phyloP scores from a whole-genome alignment of 805 yeast genomes.

The Barnettozyma wickerhamii region DNA sequence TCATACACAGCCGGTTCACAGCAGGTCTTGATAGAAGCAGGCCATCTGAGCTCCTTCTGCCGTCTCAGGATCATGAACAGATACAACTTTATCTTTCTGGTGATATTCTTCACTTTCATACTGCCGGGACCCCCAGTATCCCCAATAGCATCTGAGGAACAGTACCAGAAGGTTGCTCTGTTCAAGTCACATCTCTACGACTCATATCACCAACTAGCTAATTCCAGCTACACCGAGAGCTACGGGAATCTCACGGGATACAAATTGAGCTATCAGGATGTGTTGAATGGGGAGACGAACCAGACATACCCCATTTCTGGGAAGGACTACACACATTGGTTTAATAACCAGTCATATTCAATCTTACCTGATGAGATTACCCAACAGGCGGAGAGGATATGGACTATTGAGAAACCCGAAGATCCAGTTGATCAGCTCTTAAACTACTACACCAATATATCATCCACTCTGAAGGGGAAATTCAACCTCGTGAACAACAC shows the following conservation, averaged over 20 bases:
- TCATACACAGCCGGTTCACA: too few relatives aligned
- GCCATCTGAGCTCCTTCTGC: too few relatives aligned
- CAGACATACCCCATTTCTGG: constrained; percentile 56
- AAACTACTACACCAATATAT: constrained; percentile 40
- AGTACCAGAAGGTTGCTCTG: constrained; percentile 34
- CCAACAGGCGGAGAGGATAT: constrained; percentile 42
- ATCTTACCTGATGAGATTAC: constrained; percentile 59
- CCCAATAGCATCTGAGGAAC: constrained; percentile 26
- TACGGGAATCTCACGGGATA: constrained; percentile 76
- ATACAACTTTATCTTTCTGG: constrained; percentile 21
- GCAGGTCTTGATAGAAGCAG: too few relatives aligned
- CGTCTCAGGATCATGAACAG: constrained; percentile 23
- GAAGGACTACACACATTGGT: constrained; percentile 39
- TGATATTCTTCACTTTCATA: constrained; percentile 30
- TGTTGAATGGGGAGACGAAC: constrained; percentile 36
- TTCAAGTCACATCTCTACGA: constrained; percentile 33
- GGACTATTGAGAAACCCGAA: constrained; percentile 39
- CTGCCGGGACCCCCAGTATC: constrained; percentile 38
- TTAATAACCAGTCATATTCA: constrained; percentile 47
- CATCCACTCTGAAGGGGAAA: constrained; percentile 43
- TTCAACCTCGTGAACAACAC: constrained; percentile 26
- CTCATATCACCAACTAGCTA: constrained; percentile 32
- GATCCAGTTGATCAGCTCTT: constrained; percentile 5
- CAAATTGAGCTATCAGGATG: constrained; percentile 59
- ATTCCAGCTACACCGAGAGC: constrained; percentile 44